phyloP scores from a whole-genome alignment of 345 rosid genomes.

The Gossypium sturtianum region DNA sequence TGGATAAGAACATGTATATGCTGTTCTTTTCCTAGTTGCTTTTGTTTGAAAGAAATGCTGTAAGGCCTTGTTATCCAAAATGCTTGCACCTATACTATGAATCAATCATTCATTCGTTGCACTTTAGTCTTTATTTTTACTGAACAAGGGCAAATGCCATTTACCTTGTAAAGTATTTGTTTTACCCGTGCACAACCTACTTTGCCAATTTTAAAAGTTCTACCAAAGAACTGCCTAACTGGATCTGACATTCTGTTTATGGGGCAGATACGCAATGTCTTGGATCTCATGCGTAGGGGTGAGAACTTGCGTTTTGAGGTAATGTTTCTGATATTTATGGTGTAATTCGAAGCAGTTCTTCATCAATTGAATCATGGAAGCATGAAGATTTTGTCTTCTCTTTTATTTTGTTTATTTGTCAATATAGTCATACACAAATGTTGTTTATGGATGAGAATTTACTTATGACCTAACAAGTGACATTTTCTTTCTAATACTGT shows the following conservation, averaged over 20 bases:
- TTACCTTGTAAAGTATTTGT: not conserved
- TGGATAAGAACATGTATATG: not conserved
- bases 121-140: not conserved
- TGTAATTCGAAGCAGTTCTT: not conserved
- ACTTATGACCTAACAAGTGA: not conserved
- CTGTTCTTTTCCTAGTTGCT: not conserved
- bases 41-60: not conserved
- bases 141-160: not conserved
- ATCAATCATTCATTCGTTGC: not conserved
- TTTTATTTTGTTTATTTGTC: not conserved
- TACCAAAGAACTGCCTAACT: not conserved
- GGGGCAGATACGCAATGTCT: slow-evolving; percentile 61
- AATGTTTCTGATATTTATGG: slow-evolving; percentile 4
- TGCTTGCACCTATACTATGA: not conserved
- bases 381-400: not conserved
- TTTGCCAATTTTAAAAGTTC: not conserved
- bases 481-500: slow-evolving; percentile 10
- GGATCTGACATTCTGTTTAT: slow-evolving; percentile 21
- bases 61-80: not conserved
- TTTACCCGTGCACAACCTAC: not conserved
- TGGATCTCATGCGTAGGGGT: slow-evolving; percentile 83
- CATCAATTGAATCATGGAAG: not conserved
- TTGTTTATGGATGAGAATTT: not conserved
- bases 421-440: not conserved
- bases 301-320: slow-evolving; percentile 83